Evolutionary conservation across 2,329 filamentous ascomycete genomes (phyloP).

Genomic region (Fusarium siculi): DNA sequence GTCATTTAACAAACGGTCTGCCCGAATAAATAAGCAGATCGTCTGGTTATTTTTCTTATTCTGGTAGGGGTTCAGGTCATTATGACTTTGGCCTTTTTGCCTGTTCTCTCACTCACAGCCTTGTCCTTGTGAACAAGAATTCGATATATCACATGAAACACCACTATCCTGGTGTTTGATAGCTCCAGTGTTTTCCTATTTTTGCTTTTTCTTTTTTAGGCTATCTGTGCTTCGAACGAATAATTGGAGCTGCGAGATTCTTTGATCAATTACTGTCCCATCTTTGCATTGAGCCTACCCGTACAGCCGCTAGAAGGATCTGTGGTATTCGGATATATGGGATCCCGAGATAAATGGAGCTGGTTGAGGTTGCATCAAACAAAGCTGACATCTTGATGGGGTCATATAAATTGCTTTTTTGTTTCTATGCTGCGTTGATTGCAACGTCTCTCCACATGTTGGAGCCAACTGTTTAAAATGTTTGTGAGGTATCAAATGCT

Average conservation of each 20-base stretch:
- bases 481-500: neutral
- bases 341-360: neutral
- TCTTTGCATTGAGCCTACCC: too few species aligned
- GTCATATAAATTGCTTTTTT: neutral
- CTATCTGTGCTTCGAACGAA: neutral
- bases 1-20: neutral
- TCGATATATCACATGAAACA: slow-evolving; percentile 26
- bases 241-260: neutral
- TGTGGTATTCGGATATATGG: neutral
- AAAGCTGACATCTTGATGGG: neutral
- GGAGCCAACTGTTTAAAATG: neutral
- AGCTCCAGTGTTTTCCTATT: neutral
- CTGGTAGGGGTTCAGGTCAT: slow-evolving; percentile 34
- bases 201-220: neutral
- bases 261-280: neutral
- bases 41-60: slow-evolving; percentile 6
- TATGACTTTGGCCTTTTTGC: neutral
- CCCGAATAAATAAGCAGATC: slow-evolving; percentile 5
- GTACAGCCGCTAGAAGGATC: neutral
- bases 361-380: neutral
- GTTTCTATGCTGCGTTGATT: neutral
- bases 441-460: slow-evolving; percentile 8
- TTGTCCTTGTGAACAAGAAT: slow-evolving; percentile 1
- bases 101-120: neutral
- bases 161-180: neutral